Conservation (phyloP, 73 alveolate genomes). For the Durusdinium trenchii region DNA sequence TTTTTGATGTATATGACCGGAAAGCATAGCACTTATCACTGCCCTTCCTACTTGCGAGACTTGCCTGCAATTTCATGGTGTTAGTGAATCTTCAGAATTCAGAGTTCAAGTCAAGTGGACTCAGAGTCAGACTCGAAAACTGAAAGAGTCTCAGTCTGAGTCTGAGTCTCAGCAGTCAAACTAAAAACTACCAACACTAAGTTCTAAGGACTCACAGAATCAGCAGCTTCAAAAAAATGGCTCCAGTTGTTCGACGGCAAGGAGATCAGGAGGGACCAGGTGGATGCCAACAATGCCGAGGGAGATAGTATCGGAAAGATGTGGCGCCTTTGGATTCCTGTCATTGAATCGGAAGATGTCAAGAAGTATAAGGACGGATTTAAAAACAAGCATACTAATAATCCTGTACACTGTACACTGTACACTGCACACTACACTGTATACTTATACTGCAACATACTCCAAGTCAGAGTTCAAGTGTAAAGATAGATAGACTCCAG, state of each 20-base stretch:
- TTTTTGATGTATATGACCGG: too few relatives aligned
- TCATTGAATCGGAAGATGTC: neutral
- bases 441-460: neutral
- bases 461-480: neutral
- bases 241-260: neutral
- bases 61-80: neutral
- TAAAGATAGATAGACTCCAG: too few relatives aligned
- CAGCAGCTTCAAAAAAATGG: neutral
- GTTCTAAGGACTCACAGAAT: neutral
- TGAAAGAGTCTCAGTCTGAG: neutral
- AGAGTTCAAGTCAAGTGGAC: too few relatives aligned
- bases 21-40: neutral
- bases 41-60: neutral
- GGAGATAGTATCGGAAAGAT: neutral
- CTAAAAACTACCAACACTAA: neutral
- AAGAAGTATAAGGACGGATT: neutral
- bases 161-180: neutral
- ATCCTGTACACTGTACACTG: neutral
- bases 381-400: neutral
- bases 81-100: neutral
- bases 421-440: neutral
- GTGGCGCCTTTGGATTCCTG: neutral
- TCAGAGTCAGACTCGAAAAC: too few relatives aligned
- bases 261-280: neutral
- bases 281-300: neutral